A percentile compares a stretch with the other conserved stretches of the same genome.
Conservation (phyloP, 2,329 filamentous ascomycete genomes). For the Elsinoe batatas region DNA sequence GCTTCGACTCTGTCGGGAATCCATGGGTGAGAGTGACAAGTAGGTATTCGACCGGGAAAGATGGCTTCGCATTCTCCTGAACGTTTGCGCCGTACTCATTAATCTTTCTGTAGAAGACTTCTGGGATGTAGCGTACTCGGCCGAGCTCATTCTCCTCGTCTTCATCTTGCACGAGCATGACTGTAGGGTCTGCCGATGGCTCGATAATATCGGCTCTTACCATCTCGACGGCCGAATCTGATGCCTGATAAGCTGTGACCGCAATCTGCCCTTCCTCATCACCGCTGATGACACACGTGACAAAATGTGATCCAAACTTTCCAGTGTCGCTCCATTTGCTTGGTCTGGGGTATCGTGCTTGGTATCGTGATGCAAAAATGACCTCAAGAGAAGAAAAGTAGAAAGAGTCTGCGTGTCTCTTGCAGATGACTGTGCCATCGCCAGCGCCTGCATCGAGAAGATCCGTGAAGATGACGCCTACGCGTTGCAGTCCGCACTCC, state of each 20-base stretch:
- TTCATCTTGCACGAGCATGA: constrained; percentile 91
- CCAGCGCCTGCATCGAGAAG: constrained; percentile 61
- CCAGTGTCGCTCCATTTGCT: constrained; percentile 97
- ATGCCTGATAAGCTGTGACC: constrained; percentile 87
- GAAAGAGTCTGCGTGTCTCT: constrained; percentile 90
- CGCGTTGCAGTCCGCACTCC: constrained; percentile 73
- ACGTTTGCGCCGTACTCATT: constrained; percentile 96
- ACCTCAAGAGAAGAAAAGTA: constrained; percentile 89
- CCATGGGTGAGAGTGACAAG: constrained; percentile 93
- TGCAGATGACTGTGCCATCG: constrained; percentile 84
- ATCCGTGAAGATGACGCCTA: constrained; percentile 94
- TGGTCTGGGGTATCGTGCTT: constrained; percentile 77
- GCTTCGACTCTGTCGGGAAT: constrained; percentile 72
- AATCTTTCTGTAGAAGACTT: constrained; percentile 90
- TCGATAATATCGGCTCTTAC: constrained; percentile 89
- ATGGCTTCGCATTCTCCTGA: constrained; percentile 92
- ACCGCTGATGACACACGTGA: constrained; percentile 91
- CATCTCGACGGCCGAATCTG: constrained; percentile 95
- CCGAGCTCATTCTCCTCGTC: constrained; percentile 66
- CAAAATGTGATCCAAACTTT: constrained; percentile 88
- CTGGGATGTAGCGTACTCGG: constrained; percentile 81
- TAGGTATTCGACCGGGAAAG: constrained; percentile 93
- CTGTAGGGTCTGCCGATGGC: constrained; percentile 80
- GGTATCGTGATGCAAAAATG: constrained; percentile 75
- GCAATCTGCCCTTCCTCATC: constrained; percentile 81